Base-by-base conservation (phyloP, 495 filamentous ascomycete species). In the Elasticomyces elasticus region DNA sequence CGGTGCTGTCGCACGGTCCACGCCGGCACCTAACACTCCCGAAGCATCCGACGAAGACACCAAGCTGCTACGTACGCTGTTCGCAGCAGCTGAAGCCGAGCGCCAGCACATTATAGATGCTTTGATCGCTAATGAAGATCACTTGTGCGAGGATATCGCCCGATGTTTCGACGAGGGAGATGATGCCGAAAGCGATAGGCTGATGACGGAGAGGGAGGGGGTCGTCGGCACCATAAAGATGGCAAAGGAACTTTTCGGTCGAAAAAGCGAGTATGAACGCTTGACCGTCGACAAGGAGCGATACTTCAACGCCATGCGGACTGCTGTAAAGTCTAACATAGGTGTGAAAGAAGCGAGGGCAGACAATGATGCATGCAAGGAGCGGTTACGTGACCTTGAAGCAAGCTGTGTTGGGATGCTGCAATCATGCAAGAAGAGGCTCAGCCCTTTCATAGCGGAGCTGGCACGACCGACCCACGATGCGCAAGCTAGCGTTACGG, bases 241-340 rank as follows among this genome's bases (percentile, higher is more conserved):
- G 5, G n/a, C 45, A 4, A 52, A 54, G 23, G 19, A 9, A 7
- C 46, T 61, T 5, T 12, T 49, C 35, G 31, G 27, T 23, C 52
- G 24, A 41, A 38, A 43, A 9, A 35, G 20, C 19, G 56, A 54
- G 10, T 30, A 51, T 47, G 17, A 40, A 19, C 12, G 45, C 5
- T 43, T 61, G 3, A 11, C 33, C 0, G 44, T 26, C 5, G 54
- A 57, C 25, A 61, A 57, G 27, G 30, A 61, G n/a, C 28, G 43
- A 12, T 43, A 53, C 10, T 45, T 19, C 13, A 20, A 28, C 6
- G 49, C 49, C 11, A 43, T 61, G 48, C 15, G 30, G 20, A 40
- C 53, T 10, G 58, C 58, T 7, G 15, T 61, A 27, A 52, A 42
- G 22, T 17, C 54, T 1, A 20, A 30, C 30, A 26, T 46, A 30